Evolutionary conservation across 768 basidiomycete species (phyloP), one percentile per base, ranked within the genome.

Genomic region (Royoungia palumana): DNA sequence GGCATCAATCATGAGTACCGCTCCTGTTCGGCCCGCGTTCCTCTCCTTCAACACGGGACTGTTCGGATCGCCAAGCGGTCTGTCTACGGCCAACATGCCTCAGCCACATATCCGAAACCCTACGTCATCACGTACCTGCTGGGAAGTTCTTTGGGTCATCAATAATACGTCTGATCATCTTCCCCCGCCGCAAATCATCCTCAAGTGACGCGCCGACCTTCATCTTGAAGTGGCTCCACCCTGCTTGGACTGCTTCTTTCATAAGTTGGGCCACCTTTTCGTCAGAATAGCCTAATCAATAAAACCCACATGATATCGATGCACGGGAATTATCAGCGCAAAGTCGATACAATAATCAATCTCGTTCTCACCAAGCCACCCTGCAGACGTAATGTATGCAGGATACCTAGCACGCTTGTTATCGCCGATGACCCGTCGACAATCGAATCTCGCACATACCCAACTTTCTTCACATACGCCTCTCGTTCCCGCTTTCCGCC

Each of bases 171-270:
- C 94, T 82, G 55, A 95, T 92, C 61, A 96, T 76, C 57, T 76
- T 82, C 12, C 90, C 89, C 41, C 94, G 82, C 25, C 89, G 83
- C 27, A 93, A 70, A 67, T 96, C 94, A 62, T 85, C 81, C 24
- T 82, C 79, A 44, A 80, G 76, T 69, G 89, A 79, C 19, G 87
- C 84, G 36, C 94, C 94, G 54, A 96, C 93, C 71, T 97, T 96
- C 84, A 95, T 91, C 74, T 96, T 96, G 81, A 96, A 95, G 73
- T 94, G 91, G 69, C 89, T 96, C 82, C 94, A 96, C 19, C 94
- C 94, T 28, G 78, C 79, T 8, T 75, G 68, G 41, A 96, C 75
- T n/a, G 91, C 89, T 59, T 91, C 89, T 59, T 83, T 82, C 10
- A 89, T 94, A 35, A 97, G 77, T 3, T 81, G 77, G 1, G 80